Evolutionary conservation across 768 basidiomycete genomes (phyloP).

Genomic region (Paxillus rubicundulus): DNA sequence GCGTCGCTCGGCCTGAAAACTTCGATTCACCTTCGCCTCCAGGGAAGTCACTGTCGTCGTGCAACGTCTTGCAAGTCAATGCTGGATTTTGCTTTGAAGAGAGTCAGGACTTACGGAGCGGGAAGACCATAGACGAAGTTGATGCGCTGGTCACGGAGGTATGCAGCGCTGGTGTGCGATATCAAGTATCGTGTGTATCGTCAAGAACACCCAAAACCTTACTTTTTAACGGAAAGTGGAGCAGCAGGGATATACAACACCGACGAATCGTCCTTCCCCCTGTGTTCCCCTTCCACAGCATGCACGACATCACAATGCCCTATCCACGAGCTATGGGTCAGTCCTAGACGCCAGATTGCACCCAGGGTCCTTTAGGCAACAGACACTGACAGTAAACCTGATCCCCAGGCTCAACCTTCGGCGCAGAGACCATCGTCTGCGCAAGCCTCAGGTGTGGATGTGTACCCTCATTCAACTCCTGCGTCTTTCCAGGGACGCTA

Average conservation of each 20-base stretch:
- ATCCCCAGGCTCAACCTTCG: slow-evolving; percentile 59
- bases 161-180: slow-evolving; percentile 37
- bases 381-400: slow-evolving; percentile 51
- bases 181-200: background rate
- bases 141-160: slow-evolving; percentile 48
- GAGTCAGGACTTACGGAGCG: slow-evolving; percentile 39
- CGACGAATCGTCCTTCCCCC: slow-evolving; percentile 48
- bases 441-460: slow-evolving; percentile 63
- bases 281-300: slow-evolving; percentile 50
- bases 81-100: background rate
- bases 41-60: slow-evolving; percentile 44
- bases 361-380: background rate
- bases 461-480: slow-evolving; percentile 51
- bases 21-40: slow-evolving; percentile 49
- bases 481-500: slow-evolving; percentile 49
- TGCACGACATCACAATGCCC: slow-evolving; percentile 59
- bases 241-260: slow-evolving; percentile 57
- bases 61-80: background rate
- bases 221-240: slow-evolving; percentile 51
- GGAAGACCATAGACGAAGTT: slow-evolving; percentile 49
- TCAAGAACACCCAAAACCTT: slow-evolving; percentile 6
- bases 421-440: slow-evolving; percentile 56
- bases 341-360: background rate
- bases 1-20: slow-evolving; percentile 39
- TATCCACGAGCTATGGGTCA: slow-evolving; percentile 11